Evolutionary conservation across 1,284 basidiomycete species (phyloP).

Genomic region (Leccinum pachyderme): DNA sequence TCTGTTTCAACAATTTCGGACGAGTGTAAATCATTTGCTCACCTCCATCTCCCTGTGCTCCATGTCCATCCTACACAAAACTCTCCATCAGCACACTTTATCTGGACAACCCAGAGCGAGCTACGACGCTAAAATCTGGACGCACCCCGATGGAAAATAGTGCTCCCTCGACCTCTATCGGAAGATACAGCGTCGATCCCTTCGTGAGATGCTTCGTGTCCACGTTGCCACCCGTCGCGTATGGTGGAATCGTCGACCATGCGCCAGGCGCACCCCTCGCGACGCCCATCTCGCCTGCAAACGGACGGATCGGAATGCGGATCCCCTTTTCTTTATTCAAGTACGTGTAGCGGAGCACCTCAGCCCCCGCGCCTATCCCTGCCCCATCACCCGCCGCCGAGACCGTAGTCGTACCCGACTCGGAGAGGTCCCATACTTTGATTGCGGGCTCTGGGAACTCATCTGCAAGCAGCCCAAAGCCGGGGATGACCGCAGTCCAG

Average conservation of each 20-base stretch:
- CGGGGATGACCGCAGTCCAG: constrained; percentile 58
- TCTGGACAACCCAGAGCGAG: neutral
- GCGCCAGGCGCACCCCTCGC: constrained; percentile 51
- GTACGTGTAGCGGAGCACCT: constrained; percentile 37
- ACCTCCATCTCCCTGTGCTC: constrained; percentile 66
- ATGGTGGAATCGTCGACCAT: constrained; percentile 62
- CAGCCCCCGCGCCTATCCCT: neutral
- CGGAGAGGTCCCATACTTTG: constrained; percentile 51
- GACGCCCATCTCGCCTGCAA: constrained; percentile 66
- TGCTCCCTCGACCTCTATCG: constrained; percentile 58
- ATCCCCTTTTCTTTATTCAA: constrained; percentile 49
- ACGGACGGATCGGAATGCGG: constrained; percentile 49
- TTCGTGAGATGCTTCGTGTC: constrained; percentile 55
- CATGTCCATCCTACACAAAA: constrained; percentile 54
- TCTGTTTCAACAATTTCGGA: constrained; percentile 7
- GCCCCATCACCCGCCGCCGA: neutral
- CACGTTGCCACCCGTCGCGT: constrained; percentile 58
- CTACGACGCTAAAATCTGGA: neutral
- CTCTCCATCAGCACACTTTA: neutral
- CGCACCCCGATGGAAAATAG: constrained; percentile 59
- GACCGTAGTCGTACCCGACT: constrained; percentile 17
- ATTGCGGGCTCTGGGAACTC: constrained; percentile 50
- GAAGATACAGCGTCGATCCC: constrained; percentile 55
- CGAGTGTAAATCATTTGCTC: constrained; percentile 3
- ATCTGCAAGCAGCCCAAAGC: constrained; percentile 57